These are phyloP conservation scores for Cystobasidium slooffiae DNA, from an alignment of 1,284 basidiomycete species.

Conservation along the genomic window DNA sequence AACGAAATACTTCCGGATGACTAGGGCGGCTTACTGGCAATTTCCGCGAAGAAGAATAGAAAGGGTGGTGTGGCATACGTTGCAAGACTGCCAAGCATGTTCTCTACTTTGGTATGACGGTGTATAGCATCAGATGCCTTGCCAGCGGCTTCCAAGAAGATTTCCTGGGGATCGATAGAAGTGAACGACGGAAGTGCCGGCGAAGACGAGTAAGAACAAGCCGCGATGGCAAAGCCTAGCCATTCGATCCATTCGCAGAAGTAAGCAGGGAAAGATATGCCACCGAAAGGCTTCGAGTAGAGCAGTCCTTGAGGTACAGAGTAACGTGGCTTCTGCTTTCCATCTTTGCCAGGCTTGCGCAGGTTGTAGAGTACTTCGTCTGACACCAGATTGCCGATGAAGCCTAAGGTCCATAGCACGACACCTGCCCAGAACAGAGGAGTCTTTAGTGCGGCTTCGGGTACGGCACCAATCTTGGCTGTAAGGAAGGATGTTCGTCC, in stretches of 20 bases:
- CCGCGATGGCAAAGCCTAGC: conserved; percentile 47
- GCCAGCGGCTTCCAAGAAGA: conserved; percentile 6
- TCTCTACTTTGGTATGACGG: neutral
- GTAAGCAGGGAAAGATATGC: conserved; percentile 51
- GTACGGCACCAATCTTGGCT: conserved; percentile 25
- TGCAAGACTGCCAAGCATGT: neutral
- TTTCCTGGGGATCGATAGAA: neutral
- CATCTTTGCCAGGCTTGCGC: conserved; percentile 41
- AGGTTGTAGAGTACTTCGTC: conserved; percentile 52
- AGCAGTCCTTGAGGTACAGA: conserved; percentile 51
- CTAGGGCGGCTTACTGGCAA: conserved; percentile 24
- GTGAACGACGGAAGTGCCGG: conserved; percentile 20
- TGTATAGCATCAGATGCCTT: neutral
- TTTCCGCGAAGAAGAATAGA: conserved; percentile 17
- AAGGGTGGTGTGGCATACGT: conserved; percentile 30
- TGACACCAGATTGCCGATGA: conserved; percentile 49
- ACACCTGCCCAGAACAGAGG: conserved; percentile 46
- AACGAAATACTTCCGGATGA: conserved; percentile 28
- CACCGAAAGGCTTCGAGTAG: conserved; percentile 46
- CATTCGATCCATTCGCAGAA: conserved; percentile 53
- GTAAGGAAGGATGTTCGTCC: conserved; percentile 38
- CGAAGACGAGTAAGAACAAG: conserved; percentile 14
- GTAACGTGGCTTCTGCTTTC: conserved; percentile 46
- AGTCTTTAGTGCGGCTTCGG: conserved; percentile 11
- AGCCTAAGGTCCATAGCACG: conserved; percentile 47